Percentiles rank a stretch among this genome's conserved stretches.
These are phyloP conservation scores for Drechslerella coelobrocha DNA, from an alignment of 2,329 filamentous ascomycete species.

Conservation along the genomic window DNA sequence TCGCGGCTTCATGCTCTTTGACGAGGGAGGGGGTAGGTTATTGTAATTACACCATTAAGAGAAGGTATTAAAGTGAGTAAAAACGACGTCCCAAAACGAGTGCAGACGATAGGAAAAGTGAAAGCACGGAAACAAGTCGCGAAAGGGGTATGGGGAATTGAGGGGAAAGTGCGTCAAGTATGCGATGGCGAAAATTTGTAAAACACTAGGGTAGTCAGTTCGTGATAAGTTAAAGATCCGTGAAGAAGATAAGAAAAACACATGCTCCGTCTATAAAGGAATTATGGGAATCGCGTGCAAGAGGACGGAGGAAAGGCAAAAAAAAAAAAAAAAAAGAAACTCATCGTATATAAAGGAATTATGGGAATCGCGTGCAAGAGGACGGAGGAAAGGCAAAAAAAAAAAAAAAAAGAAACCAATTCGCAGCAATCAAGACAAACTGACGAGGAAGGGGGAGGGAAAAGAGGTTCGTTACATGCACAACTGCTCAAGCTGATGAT, in stretches of 20 bases:
- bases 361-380: slow-evolving; percentile 5
- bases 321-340: slow-evolving; percentile 10
- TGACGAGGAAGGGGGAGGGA: slow-evolving; percentile 6
- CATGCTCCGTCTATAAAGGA: too few relatives aligned
- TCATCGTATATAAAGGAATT: slow-evolving; percentile 45
- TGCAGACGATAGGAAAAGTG: background rate
- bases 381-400: background rate
- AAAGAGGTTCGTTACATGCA: slow-evolving; percentile 19
- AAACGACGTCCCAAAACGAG: background rate
- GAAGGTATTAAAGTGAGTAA: slow-evolving; percentile 42
- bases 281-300: too few relatives aligned
- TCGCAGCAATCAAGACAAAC: slow-evolving; percentile 27
- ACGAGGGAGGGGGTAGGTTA: too few relatives aligned
- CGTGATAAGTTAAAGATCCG: background rate
- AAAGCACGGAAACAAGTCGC: background rate
- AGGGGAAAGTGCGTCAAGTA: slow-evolving; percentile 5
- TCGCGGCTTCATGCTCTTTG: slow-evolving; percentile 10
- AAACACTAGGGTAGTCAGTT: background rate
- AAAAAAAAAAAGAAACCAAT: slow-evolving; percentile 11
- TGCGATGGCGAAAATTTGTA: background rate
- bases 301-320: slow-evolving; percentile 2
- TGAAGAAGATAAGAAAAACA: too few relatives aligned
- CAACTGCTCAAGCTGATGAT: slow-evolving; percentile 31
- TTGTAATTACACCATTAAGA: slow-evolving; percentile 44
- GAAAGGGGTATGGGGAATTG: background rate